These are phyloP conservation scores for Clarireedia monteithiana DNA, from an alignment of 2,329 filamentous ascomycete species.

Conservation along the genomic window DNA sequence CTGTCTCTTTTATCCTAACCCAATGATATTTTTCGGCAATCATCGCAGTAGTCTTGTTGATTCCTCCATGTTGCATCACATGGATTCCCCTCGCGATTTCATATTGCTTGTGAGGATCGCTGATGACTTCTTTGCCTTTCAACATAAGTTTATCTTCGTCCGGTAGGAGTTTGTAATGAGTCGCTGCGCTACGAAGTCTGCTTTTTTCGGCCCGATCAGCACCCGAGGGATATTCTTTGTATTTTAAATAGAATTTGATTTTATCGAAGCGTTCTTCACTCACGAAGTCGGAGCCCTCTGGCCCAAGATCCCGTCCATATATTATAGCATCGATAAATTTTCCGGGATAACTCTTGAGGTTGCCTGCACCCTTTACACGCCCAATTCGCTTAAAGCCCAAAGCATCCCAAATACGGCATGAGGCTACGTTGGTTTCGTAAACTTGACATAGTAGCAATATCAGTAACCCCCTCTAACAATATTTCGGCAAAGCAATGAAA, in stretches of 20 bases:
- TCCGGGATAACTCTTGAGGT: conserved; percentile 42
- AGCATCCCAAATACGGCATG: conserved; percentile 65
- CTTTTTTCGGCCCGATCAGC: conserved; percentile 94
- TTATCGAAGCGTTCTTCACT: conserved; percentile 98
- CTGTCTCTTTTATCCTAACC: conserved; percentile 96
- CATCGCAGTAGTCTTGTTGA: conserved; percentile 94
- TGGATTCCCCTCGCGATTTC: conserved; percentile 79
- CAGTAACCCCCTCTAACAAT: no score
- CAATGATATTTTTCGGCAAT: conserved; percentile 95
- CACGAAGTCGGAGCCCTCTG: conserved; percentile 71
- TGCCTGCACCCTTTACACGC: conserved; percentile 49
- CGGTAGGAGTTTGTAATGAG: conserved; percentile 76
- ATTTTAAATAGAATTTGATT: conserved; percentile 95
- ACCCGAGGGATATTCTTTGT: conserved; percentile 84
- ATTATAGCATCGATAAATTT: conserved; percentile 51
- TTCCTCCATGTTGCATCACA: conserved; percentile 71
- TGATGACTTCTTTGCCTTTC: conserved; percentile 95
- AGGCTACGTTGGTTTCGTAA: conserved; percentile 67
- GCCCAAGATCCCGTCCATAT: conserved; percentile 48
- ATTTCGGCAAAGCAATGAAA: no score
- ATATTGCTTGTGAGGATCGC: conserved; percentile 82
- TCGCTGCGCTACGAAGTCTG: conserved; percentile 84
- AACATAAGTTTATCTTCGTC: conserved; percentile 74
- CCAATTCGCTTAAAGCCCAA: conserved; percentile 68
- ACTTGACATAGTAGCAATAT: conserved; percentile 32